These are phyloP conservation scores for Globisporangium iwayamae DNA, from an alignment of 352 stramenopile genomes.

Conservation along the genomic window DNA sequence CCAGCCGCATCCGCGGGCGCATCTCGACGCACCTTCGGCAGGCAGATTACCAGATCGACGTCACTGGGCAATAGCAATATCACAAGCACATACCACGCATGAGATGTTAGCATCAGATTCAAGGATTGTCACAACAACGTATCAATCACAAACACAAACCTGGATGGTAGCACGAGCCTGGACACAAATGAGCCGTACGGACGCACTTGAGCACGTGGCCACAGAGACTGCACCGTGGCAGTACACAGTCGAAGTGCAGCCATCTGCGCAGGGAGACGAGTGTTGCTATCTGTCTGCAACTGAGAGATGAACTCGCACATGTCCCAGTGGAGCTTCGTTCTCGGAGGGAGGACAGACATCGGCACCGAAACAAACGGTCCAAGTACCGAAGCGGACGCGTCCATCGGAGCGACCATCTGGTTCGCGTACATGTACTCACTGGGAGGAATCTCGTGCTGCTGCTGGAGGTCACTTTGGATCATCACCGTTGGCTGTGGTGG, in stretches of 20 bases:
- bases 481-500: conserved; percentile 25
- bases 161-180: conserved; percentile 93
- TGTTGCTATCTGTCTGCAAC: conserved; percentile 70
- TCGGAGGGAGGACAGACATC: conserved; percentile 75
- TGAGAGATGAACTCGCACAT: conserved; percentile 84
- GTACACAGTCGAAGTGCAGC: conserved; percentile 74
- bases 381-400: conserved; percentile 46
- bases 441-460: conserved; percentile 19
- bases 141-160: conserved; percentile 15
- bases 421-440: conserved; percentile 40
- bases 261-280: conserved; percentile 65
- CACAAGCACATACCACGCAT: conserved; percentile 1
- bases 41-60: conserved; percentile 96
- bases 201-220: conserved; percentile 95
- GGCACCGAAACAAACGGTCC: conserved; percentile 82
- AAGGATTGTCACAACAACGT: not conserved
- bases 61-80: conserved; percentile 50
- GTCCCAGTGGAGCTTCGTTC: conserved; percentile 86
- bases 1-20: conserved; percentile 92
- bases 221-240: conserved; percentile 85
- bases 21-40: conserved; percentile 96
- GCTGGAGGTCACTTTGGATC: conserved; percentile 1
- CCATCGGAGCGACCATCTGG: conserved; percentile 25
- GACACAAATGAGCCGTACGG: conserved; percentile 97
- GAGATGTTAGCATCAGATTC: conserved; percentile 5